Percentiles rank a stretch among this genome's conserved stretches.
Evolutionary conservation across 495 filamentous ascomycete genomes (phyloP).

Genomic region (Hypomontagnella submonticulosa): DNA sequence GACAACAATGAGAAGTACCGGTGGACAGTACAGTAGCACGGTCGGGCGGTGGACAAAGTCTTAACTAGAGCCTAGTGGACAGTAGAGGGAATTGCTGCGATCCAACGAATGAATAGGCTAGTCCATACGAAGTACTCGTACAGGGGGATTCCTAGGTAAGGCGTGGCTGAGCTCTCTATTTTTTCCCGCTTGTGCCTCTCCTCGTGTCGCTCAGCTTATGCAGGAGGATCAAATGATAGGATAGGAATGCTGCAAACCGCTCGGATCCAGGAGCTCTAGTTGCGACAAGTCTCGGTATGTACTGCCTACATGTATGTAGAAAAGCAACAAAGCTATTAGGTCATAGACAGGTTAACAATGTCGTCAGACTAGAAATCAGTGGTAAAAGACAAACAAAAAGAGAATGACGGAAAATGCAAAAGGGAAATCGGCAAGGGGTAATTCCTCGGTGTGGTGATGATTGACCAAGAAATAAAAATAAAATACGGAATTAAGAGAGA

Average conservation of each 20-base stretch:
- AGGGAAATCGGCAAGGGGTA: conserved; percentile 29
- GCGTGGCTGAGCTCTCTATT: conserved; percentile 40
- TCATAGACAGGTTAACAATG: conserved; percentile 33
- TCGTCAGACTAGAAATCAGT: conserved; percentile 29
- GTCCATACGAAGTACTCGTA: conserved; percentile 36
- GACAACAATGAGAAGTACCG: conserved; percentile 21
- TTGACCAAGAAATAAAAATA: conserved; percentile 39
- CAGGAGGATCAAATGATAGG: conserved; percentile 38
- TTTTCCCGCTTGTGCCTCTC: conserved; percentile 37
- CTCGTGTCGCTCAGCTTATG: conserved; percentile 37
- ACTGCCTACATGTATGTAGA: background rate
- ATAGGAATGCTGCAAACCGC: conserved; percentile 40
- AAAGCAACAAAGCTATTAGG: conserved; percentile 20
- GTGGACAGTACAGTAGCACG: conserved; percentile 32
- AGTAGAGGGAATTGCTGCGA: conserved; percentile 26
- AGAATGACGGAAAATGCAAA: conserved; percentile 27
- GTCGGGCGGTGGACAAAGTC: conserved; percentile 16
- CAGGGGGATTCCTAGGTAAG: conserved; percentile 31
- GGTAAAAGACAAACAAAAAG: conserved; percentile 42
- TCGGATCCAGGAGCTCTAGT: conserved; percentile 28
- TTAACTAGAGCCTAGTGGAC: conserved; percentile 20
- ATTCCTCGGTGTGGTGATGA: conserved; percentile 26
- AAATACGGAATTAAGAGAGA: conserved; percentile 39
- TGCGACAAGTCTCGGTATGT: conserved; percentile 32
- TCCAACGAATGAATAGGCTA: conserved; percentile 39